phyloP scores from a whole-genome alignment of 2,329 filamentous ascomycete species.

The Malbranchea cinnamomea region DNA sequence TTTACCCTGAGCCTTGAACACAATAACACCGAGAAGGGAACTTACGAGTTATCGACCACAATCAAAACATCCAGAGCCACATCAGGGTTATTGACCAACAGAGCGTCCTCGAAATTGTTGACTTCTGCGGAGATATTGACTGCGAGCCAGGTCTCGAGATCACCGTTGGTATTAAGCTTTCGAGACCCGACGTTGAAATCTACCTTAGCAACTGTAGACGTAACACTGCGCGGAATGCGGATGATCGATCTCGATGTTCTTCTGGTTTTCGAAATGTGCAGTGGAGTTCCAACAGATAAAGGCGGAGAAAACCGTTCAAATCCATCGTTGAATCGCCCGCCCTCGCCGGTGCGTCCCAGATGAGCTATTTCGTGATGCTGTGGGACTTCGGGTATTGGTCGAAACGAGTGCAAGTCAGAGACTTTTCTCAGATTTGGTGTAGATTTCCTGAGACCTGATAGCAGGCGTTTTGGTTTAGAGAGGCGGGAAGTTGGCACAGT shows the following conservation, averaged over 20 bases:
- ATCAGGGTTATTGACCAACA: conserved; percentile 7
- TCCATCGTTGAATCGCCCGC: too few species aligned
- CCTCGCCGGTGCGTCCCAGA: too few species aligned
- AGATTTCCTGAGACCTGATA: too few species aligned
- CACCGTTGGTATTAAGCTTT: conserved; percentile 6
- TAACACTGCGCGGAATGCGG: conserved; percentile 5
- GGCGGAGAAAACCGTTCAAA: too few species aligned
- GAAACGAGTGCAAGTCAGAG: too few species aligned
- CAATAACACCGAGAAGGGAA: conserved; percentile 2
- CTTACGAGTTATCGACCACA: conserved; percentile 22
- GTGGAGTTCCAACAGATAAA: conserved; percentile 1
- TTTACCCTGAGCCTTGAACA: conserved; percentile 6
- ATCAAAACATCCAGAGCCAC: conserved; percentile 22
- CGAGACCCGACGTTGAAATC: conserved; percentile 7
- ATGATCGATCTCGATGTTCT: conserved; percentile 2
- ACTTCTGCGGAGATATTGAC: conserved; percentile 19
- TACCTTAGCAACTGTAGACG: conserved; percentile 8
- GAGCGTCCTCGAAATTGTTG: conserved; percentile 6
- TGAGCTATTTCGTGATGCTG: too few species aligned
- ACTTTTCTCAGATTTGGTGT: too few species aligned
- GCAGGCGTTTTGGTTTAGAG: too few species aligned
- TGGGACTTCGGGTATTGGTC: too few species aligned
- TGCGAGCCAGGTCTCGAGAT: conserved; percentile 18
- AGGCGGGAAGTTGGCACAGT: too few species aligned
- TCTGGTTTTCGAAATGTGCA: too few species aligned